These are phyloP conservation scores for Salvia hispanica DNA, from an alignment of 257 asterid genomes.

Conservation along the genomic window DNA sequence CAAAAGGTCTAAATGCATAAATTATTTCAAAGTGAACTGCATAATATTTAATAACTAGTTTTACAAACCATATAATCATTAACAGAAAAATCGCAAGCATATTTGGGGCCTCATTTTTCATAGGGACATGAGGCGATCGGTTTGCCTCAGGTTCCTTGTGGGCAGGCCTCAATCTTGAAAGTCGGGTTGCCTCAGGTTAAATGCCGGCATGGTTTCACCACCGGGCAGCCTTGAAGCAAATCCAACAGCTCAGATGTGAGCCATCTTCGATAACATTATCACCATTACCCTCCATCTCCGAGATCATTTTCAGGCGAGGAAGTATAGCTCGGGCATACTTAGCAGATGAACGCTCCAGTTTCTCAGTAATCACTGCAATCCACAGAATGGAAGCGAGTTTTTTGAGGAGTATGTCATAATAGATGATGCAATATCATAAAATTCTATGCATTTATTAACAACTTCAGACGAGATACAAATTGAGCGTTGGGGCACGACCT, in stretches of 20 bases:
- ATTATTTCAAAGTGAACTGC: neutral
- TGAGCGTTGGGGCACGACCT: neutral
- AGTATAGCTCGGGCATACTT: neutral
- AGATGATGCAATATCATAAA: neutral
- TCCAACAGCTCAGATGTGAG: neutral
- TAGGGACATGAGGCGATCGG: no score
- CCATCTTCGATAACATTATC: neutral
- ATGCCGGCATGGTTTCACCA: no score
- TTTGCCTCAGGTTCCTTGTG: no score
- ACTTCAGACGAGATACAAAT: neutral
- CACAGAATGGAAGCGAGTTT: neutral
- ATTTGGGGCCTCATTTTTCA: no score
- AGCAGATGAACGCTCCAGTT: neutral
- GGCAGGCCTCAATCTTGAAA: no score
- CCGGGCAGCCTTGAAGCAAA: no score
- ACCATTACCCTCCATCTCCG: neutral
- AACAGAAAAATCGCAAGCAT: no score
- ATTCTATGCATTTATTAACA: neutral
- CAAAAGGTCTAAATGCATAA: no score
- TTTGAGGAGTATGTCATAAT: neutral
- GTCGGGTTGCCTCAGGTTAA: no score
- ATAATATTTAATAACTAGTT: neutral
- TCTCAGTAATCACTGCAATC: neutral
- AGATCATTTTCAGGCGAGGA: neutral
- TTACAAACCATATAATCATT: neutral